These are phyloP conservation scores for Ilyonectria robusta DNA, from an alignment of 2,329 filamentous ascomycete genomes.

Conservation along the genomic window DNA sequence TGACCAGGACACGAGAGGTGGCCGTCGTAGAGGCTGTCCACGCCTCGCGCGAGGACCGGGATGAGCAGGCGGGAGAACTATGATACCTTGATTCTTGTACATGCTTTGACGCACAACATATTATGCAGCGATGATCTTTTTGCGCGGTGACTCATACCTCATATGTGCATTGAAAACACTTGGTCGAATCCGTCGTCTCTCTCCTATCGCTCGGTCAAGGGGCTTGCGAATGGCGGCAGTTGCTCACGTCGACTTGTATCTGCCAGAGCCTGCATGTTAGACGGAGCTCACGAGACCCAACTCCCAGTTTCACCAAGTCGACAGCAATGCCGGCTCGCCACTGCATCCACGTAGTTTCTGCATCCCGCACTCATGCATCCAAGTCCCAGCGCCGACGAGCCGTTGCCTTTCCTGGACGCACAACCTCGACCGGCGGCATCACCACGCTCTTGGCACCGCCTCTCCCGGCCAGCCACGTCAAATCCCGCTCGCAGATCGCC, in stretches of 20 bases:
- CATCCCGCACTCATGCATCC: background rate
- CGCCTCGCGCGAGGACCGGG: background rate
- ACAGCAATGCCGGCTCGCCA: background rate
- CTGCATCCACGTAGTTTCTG: background rate
- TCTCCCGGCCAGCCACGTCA: slow-evolving; percentile 24
- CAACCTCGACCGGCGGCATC: background rate
- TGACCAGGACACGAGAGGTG: slow-evolving; percentile 18
- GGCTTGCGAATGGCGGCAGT: background rate
- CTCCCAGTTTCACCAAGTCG: background rate
- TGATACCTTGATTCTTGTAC: slow-evolving; percentile 14
- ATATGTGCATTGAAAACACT: background rate
- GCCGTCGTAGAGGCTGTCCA: slow-evolving; percentile 20
- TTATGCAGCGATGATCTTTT: slow-evolving; percentile 23
- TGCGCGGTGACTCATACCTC: slow-evolving; percentile 9
- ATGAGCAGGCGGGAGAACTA: slow-evolving; percentile 20
- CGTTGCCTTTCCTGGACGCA: slow-evolving; percentile 6
- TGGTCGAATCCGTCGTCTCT: background rate
- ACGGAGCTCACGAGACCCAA: background rate
- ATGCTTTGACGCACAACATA: slow-evolving; percentile 15
- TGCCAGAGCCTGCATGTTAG: background rate
- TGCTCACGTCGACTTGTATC: background rate
- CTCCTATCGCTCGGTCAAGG: background rate
- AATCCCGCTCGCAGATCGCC: background rate
- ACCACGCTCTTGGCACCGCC: background rate
- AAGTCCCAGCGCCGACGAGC: slow-evolving; percentile 9